Evolutionary conservation across 805 yeast species (phyloP), one percentile per base, ranked within the genome.

Genomic region (Wickerhamomyces ciferrii): DNA sequence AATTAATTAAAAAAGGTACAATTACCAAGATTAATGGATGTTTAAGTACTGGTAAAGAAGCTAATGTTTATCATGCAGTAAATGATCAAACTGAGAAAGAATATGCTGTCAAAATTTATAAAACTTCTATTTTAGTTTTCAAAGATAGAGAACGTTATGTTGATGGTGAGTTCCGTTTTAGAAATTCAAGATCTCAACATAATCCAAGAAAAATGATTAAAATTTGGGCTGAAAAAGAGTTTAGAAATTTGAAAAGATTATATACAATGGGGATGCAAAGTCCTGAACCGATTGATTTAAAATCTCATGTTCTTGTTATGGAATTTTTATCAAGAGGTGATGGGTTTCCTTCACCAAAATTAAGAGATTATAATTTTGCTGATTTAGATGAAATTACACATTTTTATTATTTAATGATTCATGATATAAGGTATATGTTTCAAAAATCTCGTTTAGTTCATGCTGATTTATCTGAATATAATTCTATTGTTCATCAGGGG

Each of bases 201-300:
- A 94, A 94, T 60, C 98, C 98, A 10, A 76, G 99, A 60, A 92
- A 92, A 61, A 92, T 94, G 97, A 96, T 94, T 51, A 89, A 88
- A 64, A 77, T 91, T 21, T 94, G 99, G 99, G 98, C 99, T 0
- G 99, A 94, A 63, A 94, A 94, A 61, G 99, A 94, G 68, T 92
- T 91, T 54, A 70, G 99, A 46, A 94, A 94, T 62, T 73, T 94
- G 65, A 92, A 88, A 63, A 76, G 99, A 60, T 72, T 94, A 19
- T 70, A 85, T 62, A 62, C 75, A 41, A 76, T 82, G 47, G 96
- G 96, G 0, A 85, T 94, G 32, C 94, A 96, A n/a, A 84, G 89
- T 36, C 99, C 99, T 0, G 86, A 87, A 61, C 99, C 99, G 1
- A 66, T 89, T 14, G 96, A 88, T 54, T 74, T 94, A 47, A 83